A percentile compares a stretch with the other conserved stretches of the same genome.
phyloP scores from a whole-genome alignment of 129 eudicot species.

The Apium graveolens region DNA sequence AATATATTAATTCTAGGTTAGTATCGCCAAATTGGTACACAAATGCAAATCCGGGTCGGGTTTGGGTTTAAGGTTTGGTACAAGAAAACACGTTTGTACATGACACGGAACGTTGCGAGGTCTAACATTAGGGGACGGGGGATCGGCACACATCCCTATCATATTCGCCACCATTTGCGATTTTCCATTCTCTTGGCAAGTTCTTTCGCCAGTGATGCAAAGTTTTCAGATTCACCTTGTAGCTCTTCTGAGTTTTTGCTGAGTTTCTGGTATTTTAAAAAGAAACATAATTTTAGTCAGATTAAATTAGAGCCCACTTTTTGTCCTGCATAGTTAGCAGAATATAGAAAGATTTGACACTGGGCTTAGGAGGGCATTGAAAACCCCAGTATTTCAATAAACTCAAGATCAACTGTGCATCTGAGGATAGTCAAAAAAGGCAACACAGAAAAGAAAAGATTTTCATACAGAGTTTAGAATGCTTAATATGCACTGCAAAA shows the following conservation, averaged over 20 bases:
- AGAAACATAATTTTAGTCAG: conserved; percentile 1
- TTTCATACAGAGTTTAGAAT: background rate
- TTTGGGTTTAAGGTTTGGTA: too few species aligned
- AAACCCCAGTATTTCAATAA: background rate
- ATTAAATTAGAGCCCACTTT: background rate
- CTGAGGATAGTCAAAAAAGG: background rate
- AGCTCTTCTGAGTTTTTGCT: conserved; percentile 65
- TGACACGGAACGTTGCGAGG: too few species aligned
- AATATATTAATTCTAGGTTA: too few species aligned
- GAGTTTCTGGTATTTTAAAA: conserved; percentile 41
- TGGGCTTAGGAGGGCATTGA: background rate
- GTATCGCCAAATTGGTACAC: too few species aligned
- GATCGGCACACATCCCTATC: conserved; percentile 5
- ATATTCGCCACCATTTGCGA: conserved; percentile 94
- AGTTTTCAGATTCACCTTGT: conserved; percentile 66
- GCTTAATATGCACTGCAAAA: background rate
- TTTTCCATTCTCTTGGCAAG: conserved; percentile 78
- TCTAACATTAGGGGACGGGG: too few species aligned
- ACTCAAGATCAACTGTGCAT: background rate
- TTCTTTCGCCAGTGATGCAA: conserved; percentile 66
- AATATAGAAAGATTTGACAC: background rate
- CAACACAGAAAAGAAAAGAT: too few species aligned
- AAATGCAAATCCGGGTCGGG: too few species aligned
- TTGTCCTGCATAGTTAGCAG: background rate
- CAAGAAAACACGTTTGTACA: too few species aligned